Evolutionary conservation across 2,329 filamentous ascomycete species (phyloP).

Genomic region (Cadophora sp.): DNA sequence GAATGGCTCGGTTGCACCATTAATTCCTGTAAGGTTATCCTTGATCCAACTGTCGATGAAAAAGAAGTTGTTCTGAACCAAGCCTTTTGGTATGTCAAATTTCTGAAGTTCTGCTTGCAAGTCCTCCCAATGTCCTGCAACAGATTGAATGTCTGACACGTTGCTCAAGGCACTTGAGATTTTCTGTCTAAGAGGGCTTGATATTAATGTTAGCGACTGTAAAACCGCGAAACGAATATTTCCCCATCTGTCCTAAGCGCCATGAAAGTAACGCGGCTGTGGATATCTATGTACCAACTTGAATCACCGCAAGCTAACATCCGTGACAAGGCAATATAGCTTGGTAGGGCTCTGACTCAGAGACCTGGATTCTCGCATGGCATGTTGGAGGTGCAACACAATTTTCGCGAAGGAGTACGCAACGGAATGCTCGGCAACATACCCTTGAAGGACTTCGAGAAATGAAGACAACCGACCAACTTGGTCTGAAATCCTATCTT

Average conservation of each 20-base stretch:
- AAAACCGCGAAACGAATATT: not conserved
- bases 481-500: conserved; percentile 20
- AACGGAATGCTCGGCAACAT: not conserved
- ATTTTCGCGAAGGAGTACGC: not conserved
- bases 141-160: conserved; percentile 17
- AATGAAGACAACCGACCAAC: conserved; percentile 23
- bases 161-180: not conserved
- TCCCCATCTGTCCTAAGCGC: not conserved
- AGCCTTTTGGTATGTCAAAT: conserved; percentile 26
- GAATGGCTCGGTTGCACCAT: not conserved
- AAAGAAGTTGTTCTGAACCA: conserved; percentile 32
- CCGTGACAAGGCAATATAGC: not conserved
- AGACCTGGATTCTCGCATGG: not conserved
- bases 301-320: not conserved
- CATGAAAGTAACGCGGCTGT: not conserved
- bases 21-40: not conserved
- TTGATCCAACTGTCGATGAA: conserved; percentile 34
- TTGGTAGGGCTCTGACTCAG: not conserved
- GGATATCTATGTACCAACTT: not conserved
- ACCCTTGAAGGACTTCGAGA: conserved; percentile 28
- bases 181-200: not conserved
- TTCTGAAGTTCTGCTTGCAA: conserved; percentile 25
- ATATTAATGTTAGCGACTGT: not conserved
- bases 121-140: conserved; percentile 27
- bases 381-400: not conserved